phyloP scores from a whole-genome alignment of 768 basidiomycete genomes.

The Sporobolomyces phaffii region DNA sequence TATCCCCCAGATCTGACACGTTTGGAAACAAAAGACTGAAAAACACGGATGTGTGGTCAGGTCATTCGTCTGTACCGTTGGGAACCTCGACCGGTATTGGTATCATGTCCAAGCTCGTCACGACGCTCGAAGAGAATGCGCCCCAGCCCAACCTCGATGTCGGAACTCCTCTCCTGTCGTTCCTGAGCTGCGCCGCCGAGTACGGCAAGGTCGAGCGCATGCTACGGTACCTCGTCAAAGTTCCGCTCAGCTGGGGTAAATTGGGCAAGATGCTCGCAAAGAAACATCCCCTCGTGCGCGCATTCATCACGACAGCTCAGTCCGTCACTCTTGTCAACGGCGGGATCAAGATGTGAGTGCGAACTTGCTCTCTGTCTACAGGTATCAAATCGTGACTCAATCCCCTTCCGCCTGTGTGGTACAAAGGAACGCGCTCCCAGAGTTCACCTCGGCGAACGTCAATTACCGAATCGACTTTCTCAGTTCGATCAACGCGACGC shows the following conservation, averaged over 20 bases:
- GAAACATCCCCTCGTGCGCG: neutral
- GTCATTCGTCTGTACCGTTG: constrained; percentile 81
- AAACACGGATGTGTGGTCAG: no score
- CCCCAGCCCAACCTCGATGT: neutral
- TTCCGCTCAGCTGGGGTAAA: neutral
- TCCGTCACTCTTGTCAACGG: constrained; percentile 10
- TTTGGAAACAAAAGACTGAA: no score
- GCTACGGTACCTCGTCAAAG: neutral
- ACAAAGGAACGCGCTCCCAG: constrained; percentile 23
- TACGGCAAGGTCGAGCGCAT: neutral
- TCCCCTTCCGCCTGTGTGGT: no score
- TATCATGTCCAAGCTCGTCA: constrained; percentile 64
- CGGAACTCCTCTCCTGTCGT: neutral
- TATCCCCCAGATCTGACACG: neutral
- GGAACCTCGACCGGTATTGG: constrained; percentile 67
- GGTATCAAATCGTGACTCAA: no score
- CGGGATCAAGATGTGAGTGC: constrained; percentile 17
- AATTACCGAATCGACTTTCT: constrained; percentile 26
- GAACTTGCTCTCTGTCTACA: neutral
- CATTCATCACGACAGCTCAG: constrained; percentile 8
- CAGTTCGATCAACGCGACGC: neutral
- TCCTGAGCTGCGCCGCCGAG: constrained; percentile 14
- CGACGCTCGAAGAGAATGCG: constrained; percentile 11
- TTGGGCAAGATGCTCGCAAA: neutral
- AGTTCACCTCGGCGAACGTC: neutral